Conservation (phyloP, 257 asterid genomes). For the Solanum bulbocastanum region DNA sequence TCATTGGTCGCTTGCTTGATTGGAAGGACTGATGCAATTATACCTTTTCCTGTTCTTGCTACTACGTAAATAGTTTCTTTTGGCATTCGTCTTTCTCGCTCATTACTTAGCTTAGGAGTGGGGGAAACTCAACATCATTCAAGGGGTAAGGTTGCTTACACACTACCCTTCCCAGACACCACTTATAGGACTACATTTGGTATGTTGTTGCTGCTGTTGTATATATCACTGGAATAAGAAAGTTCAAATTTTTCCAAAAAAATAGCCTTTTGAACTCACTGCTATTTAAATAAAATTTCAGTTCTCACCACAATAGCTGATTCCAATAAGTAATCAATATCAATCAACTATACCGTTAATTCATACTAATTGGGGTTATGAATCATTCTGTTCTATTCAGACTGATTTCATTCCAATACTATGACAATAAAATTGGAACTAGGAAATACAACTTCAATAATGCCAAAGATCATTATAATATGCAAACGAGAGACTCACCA, state of each 20-base stretch:
- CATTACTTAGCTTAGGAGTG: too few relatives aligned
- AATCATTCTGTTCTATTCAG: neutral
- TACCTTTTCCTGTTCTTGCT: too few relatives aligned
- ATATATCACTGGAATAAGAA: neutral
- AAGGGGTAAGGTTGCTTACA: neutral
- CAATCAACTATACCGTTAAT: neutral
- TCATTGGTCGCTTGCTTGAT: too few relatives aligned
- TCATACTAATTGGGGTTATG: neutral
- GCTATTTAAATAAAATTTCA: neutral
- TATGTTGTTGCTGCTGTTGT: neutral
- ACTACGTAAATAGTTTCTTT: too few relatives aligned
- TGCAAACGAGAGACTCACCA: slow-evolving; percentile 28
- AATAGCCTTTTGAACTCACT: neutral
- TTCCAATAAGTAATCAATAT: neutral
- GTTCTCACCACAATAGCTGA: neutral
- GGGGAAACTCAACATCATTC: too few relatives aligned
- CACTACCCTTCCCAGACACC: neutral
- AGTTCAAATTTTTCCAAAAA: neutral
- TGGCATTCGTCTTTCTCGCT: too few relatives aligned
- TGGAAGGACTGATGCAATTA: too few relatives aligned
- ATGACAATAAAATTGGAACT: neutral
- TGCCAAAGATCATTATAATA: neutral
- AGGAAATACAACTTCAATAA: neutral
- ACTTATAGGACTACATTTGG: neutral
- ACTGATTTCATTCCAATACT: neutral